phyloP scores from a whole-genome alignment of 768 basidiomycete genomes.

The Rhizopogon vinicolor region DNA sequence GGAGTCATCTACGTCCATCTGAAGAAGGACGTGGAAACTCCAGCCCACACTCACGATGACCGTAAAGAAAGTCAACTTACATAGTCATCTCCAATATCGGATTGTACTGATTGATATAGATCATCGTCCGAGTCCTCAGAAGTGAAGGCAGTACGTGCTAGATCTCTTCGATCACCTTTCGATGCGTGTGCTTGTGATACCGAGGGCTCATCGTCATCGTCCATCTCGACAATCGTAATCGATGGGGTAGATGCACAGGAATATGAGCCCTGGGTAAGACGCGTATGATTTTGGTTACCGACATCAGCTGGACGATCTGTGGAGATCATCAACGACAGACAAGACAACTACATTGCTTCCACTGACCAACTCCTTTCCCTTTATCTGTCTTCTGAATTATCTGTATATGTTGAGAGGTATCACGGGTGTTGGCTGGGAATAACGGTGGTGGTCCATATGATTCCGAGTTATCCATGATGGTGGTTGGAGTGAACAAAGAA shows the following conservation, averaged over 20 bases:
- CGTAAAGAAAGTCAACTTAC: not conserved
- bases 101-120: not conserved
- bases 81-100: not conserved
- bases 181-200: not conserved
- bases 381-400: not conserved
- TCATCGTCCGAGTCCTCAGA: not conserved
- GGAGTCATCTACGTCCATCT: constrained; percentile 15
- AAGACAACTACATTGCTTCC: too few relatives aligned
- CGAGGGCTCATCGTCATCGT: constrained; percentile 1
- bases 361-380: not conserved
- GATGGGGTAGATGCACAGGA: not conserved
- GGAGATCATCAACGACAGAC: not conserved
- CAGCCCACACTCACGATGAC: not conserved
- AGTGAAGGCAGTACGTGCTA: not conserved
- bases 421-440: not conserved
- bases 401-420: not conserved
- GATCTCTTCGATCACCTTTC: not conserved
- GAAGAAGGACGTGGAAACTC: not conserved
- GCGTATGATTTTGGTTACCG: not conserved
- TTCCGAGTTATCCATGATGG: not conserved
- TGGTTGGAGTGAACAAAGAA: not conserved
- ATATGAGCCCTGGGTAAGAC: constrained; percentile 1
- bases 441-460: not conserved
- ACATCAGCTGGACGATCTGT: not conserved
- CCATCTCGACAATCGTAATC: not conserved